phyloP scores from a whole-genome alignment of 805 yeast genomes.

The Yamadazyma laniorum region DNA sequence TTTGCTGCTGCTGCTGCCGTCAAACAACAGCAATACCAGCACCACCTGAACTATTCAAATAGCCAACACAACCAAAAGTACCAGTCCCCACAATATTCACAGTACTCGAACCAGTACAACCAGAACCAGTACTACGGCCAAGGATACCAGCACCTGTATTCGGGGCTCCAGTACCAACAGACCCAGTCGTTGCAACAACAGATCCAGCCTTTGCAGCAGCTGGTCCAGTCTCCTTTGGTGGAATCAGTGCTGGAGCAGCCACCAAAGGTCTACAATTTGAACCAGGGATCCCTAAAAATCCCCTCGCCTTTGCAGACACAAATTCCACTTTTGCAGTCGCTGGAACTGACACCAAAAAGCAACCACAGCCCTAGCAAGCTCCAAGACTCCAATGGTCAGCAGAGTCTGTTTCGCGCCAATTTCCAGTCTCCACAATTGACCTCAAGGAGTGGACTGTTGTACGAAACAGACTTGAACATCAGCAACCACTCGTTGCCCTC shows the following conservation, averaged over 20 bases:
- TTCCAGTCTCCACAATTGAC: conserved; percentile 9
- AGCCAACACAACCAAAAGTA: conserved; percentile 1
- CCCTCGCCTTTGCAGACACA: neutral
- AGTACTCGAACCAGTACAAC: conserved; percentile 6
- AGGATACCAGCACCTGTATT: neutral
- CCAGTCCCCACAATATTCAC: conserved; percentile 10
- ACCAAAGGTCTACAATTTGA: neutral
- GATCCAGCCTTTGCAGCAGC: neutral
- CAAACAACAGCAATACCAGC: conserved; percentile 17
- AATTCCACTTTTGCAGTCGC: neutral
- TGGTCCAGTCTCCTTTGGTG: neutral
- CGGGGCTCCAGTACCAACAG: neutral
- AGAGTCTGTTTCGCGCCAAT: conserved; percentile 1
- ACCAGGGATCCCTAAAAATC: neutral
- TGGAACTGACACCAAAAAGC: conserved; percentile 1
- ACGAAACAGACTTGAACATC: conserved; percentile 11
- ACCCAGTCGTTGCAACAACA: neutral
- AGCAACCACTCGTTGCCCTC: conserved; percentile 13
- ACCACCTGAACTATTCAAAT: neutral
- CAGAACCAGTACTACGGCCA: neutral
- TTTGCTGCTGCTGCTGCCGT: conserved; percentile 34
- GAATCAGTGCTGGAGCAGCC: no score
- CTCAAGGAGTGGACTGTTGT: neutral
- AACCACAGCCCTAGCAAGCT: neutral
- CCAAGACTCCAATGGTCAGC: no score